These are phyloP conservation scores for Neofusicoccum parvum DNA, from an alignment of 2,329 filamentous ascomycete genomes.

Conservation along the genomic window DNA sequence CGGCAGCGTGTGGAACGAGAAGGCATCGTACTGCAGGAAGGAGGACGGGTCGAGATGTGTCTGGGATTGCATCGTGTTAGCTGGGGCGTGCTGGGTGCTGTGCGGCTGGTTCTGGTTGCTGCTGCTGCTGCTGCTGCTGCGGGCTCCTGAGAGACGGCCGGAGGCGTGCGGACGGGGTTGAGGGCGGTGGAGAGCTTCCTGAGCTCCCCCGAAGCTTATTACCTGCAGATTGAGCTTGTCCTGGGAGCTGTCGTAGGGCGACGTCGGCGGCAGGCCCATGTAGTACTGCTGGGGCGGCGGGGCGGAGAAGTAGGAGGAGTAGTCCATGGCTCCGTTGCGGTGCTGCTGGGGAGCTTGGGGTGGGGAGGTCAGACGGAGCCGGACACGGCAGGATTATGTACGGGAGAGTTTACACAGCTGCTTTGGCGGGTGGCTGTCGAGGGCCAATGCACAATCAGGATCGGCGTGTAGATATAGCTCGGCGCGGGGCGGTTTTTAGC, in stretches of 20 bases:
- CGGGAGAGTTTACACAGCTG: neutral
- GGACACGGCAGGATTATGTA: constrained; percentile 15
- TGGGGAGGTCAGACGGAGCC: neutral
- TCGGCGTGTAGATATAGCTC: constrained; percentile 12
- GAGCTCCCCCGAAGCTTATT: neutral
- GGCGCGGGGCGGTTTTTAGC: constrained; percentile 6
- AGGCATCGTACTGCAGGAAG: constrained; percentile 14
- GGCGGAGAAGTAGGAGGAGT: constrained; percentile 53
- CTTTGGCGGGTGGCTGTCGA: neutral
- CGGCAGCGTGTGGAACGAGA: constrained; percentile 12
- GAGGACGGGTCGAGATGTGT: constrained; percentile 9
- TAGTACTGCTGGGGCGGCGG: constrained; percentile 52
- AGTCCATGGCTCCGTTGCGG: constrained; percentile 53
- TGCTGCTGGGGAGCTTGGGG: neutral
- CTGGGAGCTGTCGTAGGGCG: constrained; percentile 27
- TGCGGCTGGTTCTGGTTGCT: no score
- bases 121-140: neutral
- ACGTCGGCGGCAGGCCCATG: constrained; percentile 47
- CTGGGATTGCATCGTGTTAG: neutral
- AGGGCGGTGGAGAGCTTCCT: neutral
- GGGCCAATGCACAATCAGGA: constrained; percentile 10
- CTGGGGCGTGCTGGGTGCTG: neutral
- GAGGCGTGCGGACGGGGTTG: neutral
- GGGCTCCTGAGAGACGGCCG: no score
- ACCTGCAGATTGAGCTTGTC: constrained; percentile 18